Percentiles rank a stretch among this genome's conserved stretches.
Evolutionary conservation across 2,329 filamentous ascomycete species (phyloP).

Genomic region (Stagonosporopsis cucurbitacearum): DNA sequence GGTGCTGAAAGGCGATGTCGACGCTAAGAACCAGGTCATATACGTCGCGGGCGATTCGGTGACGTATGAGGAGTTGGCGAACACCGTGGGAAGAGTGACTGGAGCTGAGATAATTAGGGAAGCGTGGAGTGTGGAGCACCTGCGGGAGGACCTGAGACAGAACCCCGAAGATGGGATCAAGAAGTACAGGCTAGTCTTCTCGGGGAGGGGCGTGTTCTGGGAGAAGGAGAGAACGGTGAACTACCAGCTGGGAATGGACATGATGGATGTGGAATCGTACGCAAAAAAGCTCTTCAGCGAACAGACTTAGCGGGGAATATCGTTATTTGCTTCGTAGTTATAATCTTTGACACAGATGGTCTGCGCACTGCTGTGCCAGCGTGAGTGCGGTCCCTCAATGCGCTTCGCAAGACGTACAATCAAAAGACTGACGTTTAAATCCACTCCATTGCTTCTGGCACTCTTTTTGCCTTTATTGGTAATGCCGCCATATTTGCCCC

Average conservation of each 20-base stretch:
- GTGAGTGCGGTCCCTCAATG: slow-evolving; percentile 13
- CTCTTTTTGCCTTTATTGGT: slow-evolving; percentile 19
- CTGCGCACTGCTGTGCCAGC: slow-evolving; percentile 19
- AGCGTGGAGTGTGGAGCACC: slow-evolving; percentile 56
- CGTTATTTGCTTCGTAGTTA: not conserved
- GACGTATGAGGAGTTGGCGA: slow-evolving; percentile 62
- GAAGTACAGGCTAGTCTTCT: slow-evolving; percentile 69
- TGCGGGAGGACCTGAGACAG: slow-evolving; percentile 55
- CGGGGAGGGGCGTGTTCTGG: slow-evolving; percentile 67
- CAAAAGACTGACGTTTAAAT: not conserved
- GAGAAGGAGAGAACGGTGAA: slow-evolving; percentile 62
- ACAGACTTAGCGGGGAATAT: slow-evolving; percentile 12
- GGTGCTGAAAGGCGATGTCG: slow-evolving; percentile 51
- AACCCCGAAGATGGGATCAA: slow-evolving; percentile 59
- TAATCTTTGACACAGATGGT: not conserved
- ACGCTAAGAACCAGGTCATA: slow-evolving; percentile 54
- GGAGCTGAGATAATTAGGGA: slow-evolving; percentile 55
- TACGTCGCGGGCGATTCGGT: slow-evolving; percentile 69
- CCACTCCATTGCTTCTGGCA: not conserved
- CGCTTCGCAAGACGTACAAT: slow-evolving; percentile 1
- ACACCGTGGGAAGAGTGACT: slow-evolving; percentile 57
- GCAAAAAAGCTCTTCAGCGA: slow-evolving; percentile 22
- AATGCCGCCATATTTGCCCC: slow-evolving; percentile 28
- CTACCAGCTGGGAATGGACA: slow-evolving; percentile 54
- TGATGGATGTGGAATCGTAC: slow-evolving; percentile 55